These are phyloP conservation scores for Rutstroemia sp. DNA, from an alignment of 2,329 filamentous ascomycete genomes.

Conservation along the genomic window DNA sequence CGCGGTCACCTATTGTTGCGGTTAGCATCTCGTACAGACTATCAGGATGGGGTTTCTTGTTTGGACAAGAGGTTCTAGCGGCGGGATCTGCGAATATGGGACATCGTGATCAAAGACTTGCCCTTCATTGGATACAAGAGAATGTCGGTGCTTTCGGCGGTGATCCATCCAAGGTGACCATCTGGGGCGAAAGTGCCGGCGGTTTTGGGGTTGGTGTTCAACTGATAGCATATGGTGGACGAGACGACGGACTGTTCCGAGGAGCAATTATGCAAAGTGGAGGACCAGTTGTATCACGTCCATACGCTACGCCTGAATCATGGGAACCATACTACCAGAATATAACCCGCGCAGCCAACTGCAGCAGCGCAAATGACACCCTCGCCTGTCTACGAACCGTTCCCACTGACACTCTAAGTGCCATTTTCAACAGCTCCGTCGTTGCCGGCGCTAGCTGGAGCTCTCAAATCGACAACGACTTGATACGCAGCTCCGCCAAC, in stretches of 20 bases:
- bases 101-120: constrained; percentile 35
- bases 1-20: constrained; percentile 37
- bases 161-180: constrained; percentile 33
- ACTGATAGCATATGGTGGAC: constrained; percentile 39
- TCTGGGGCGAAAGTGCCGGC: constrained; percentile 39
- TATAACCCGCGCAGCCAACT: constrained; percentile 29
- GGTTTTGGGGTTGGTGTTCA: constrained; percentile 38
- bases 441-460: constrained; percentile 31
- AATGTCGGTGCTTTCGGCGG: constrained; percentile 37
- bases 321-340: constrained; percentile 18
- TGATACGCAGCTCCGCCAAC: constrained; percentile 44
- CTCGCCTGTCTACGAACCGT: constrained; percentile 28
- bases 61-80: constrained; percentile 31
- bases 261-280: constrained; percentile 45
- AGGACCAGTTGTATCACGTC: constrained; percentile 19
- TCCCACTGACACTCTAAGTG: constrained; percentile 36
- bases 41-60: background rate
- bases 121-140: constrained; percentile 36
- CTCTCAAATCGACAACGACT: constrained; percentile 46
- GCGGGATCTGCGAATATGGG: constrained; percentile 40
- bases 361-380: constrained; percentile 11
- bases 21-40: constrained; percentile 40
- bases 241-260: constrained; percentile 46
- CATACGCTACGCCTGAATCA: background rate
- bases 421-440: constrained; percentile 34